Percentiles rank a stretch among this genome's conserved stretches.
These are phyloP conservation scores for Ceriops decandra DNA, from an alignment of 345 rosid species.

Conservation along the genomic window DNA sequence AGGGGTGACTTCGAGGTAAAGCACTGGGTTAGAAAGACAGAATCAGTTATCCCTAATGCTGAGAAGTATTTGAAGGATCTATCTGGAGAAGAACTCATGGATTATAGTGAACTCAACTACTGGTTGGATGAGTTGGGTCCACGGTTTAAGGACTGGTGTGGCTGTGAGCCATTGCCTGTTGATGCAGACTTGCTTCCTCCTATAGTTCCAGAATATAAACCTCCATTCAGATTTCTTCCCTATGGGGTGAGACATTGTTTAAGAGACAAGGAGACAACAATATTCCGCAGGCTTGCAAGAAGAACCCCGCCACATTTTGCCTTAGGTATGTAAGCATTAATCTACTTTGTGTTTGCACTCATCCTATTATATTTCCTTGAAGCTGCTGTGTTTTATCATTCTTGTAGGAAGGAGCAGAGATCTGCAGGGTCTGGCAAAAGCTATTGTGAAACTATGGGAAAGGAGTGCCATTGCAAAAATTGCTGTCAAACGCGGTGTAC, in stretches of 20 bases:
- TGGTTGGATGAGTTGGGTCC: constrained; percentile 84
- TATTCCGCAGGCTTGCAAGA: constrained; percentile 67
- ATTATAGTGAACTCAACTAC: constrained; percentile 54
- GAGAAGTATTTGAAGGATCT: constrained; percentile 41
- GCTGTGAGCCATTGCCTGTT: constrained; percentile 84
- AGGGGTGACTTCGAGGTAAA: constrained; percentile 17
- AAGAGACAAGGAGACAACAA: constrained; percentile 56
- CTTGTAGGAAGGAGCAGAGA: constrained; percentile 73
- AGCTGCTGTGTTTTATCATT: constrained; percentile 18
- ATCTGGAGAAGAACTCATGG: constrained; percentile 51
- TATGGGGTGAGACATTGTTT: constrained; percentile 57
- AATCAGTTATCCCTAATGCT: constrained; percentile 32
- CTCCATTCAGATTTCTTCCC: constrained; percentile 77
- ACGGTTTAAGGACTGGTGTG: constrained; percentile 83
- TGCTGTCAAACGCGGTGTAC: constrained; percentile 85
- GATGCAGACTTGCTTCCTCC: constrained; percentile 91
- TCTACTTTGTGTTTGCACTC: constrained; percentile 2
- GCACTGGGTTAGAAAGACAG: constrained; percentile 14
- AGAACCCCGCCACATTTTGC: constrained; percentile 81
- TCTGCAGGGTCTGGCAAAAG: constrained; percentile 80
- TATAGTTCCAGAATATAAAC: constrained; percentile 54
- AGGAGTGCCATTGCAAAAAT: constrained; percentile 80
- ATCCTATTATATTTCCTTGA: constrained; percentile 9
- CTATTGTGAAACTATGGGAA: constrained; percentile 86
- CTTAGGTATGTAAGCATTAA: constrained; percentile 44